Evolutionary conservation across 805 yeast species (phyloP).

Genomic region (Candida namnaoensis): DNA sequence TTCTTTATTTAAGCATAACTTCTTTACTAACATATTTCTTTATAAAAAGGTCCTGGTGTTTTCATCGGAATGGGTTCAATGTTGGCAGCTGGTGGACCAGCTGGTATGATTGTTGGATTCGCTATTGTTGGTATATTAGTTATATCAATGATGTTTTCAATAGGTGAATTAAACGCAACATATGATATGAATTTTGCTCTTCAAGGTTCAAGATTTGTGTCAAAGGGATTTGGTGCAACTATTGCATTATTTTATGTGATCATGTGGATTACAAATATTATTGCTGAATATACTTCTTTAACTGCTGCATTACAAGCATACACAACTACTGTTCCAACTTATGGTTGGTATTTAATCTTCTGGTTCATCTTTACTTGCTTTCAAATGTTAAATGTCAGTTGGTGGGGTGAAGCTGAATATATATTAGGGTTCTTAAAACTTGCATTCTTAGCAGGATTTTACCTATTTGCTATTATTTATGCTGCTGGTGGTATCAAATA

Average conservation of each 20-base stretch:
- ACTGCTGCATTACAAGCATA: constrained; percentile 41
- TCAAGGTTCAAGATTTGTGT: constrained; percentile 40
- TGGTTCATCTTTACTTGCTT: constrained; percentile 42
- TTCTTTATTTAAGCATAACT: too few species aligned
- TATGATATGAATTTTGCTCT: constrained; percentile 48
- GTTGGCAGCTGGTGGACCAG: constrained; percentile 42
- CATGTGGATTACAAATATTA: constrained; percentile 46
- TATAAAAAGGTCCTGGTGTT: constrained; percentile 36
- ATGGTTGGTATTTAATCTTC: constrained; percentile 45
- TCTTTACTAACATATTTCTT: too few species aligned
- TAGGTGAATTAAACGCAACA: constrained; percentile 48
- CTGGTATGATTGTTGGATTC: constrained; percentile 42
- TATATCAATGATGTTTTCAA: constrained; percentile 42
- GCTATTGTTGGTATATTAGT: constrained; percentile 45
- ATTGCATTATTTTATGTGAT: constrained; percentile 45
- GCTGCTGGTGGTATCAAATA: constrained; percentile 32
- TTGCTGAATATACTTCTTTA: constrained; percentile 46
- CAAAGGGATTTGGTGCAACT: constrained; percentile 49
- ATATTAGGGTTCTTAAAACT: constrained; percentile 42
- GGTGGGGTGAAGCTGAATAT: constrained; percentile 51
- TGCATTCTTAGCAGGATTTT: constrained; percentile 37
- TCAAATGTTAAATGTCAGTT: constrained; percentile 41
- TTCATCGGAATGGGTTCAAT: constrained; percentile 47
- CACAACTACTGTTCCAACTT: constrained; percentile 43
- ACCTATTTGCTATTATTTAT: constrained; percentile 37